Percentiles rank a stretch among this genome's conserved stretches.
These are phyloP conservation scores for Pichia sp. DNA, from an alignment of 1,139 yeast genomes.

Conservation along the genomic window DNA sequence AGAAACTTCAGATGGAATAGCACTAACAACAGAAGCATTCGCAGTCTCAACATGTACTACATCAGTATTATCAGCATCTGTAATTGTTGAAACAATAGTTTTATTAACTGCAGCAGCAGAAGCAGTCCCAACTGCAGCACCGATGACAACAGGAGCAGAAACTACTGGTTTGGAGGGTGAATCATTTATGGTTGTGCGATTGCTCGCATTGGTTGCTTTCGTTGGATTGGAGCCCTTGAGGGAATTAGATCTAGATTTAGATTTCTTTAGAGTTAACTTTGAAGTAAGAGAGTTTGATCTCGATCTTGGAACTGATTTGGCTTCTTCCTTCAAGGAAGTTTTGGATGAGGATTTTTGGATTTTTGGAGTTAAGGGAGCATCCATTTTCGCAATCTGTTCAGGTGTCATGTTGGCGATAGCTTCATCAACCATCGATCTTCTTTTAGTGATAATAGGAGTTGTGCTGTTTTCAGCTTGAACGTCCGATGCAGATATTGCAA, in stretches of 20 bases:
- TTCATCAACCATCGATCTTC: conserved; percentile 29
- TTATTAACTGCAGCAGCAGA: conserved; percentile 3
- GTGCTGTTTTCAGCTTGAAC: too few species aligned
- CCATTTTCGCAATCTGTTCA: conserved; percentile 25
- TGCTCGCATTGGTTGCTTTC: conserved; percentile 1
- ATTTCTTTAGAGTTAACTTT: conserved; percentile 10
- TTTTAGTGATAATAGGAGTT: too few species aligned
- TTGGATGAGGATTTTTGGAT: conserved; percentile 21
- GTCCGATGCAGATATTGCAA: neutral
- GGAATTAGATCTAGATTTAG: conserved; percentile 16
- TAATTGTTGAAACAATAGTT: neutral
- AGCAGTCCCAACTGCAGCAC: conserved; percentile 3
- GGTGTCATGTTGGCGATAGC: conserved; percentile 24
- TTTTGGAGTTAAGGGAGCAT: conserved; percentile 24
- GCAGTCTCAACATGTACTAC: too few species aligned
- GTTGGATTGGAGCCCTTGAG: conserved; percentile 3
- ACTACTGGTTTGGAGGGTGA: neutral
- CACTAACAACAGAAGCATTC: too few species aligned
- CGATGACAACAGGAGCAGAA: neutral
- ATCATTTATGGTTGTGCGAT: neutral
- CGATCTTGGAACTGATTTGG: conserved; percentile 12
- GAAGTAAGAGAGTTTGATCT: conserved; percentile 21
- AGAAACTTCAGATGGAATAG: conserved; percentile 2
- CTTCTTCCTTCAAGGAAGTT: conserved; percentile 5
- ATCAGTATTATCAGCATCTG: neutral